Conservation (phyloP, 371 early-diverging fungal species). For the Mortierella sp. region DNA sequence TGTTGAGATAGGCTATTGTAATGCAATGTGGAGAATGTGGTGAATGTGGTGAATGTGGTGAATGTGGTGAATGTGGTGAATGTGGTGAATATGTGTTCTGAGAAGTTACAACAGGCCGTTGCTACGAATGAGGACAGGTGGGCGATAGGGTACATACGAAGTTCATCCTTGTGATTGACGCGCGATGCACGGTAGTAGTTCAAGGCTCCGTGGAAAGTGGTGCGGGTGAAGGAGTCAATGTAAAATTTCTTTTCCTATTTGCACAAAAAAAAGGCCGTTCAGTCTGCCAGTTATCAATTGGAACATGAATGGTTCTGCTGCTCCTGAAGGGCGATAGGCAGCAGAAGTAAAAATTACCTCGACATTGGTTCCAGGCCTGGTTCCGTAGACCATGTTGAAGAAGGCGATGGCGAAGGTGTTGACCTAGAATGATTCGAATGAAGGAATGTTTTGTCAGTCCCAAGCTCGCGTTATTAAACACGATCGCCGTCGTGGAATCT, state of each 20-base stretch:
- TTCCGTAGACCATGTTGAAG: slow-evolving; percentile 7
- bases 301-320: not conserved
- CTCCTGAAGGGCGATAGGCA: not conserved
- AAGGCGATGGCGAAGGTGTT: not conserved
- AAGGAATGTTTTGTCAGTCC: not conserved
- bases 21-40: not conserved
- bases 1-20: slow-evolving; percentile 16
- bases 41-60: not conserved
- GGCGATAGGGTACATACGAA: slow-evolving; percentile 11
- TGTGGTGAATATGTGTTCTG: not conserved
- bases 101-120: slow-evolving; percentile 56
- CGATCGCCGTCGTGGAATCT: no score
- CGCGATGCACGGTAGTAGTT: slow-evolving; percentile 26
- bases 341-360: not conserved
- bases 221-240: slow-evolving; percentile 10
- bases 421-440: not conserved
- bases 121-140: slow-evolving; percentile 53
- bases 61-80: no score
- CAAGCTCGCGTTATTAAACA: not conserved
- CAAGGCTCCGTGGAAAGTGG: slow-evolving; percentile 23
- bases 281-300: not conserved
- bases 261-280: not conserved
- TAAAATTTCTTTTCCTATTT: slow-evolving; percentile 29
- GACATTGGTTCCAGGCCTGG: not conserved
- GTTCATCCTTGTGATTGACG: slow-evolving; percentile 24